Evolutionary conservation across 345 rosid genomes (phyloP).

Genomic region (Noccaea bulbosa): DNA sequence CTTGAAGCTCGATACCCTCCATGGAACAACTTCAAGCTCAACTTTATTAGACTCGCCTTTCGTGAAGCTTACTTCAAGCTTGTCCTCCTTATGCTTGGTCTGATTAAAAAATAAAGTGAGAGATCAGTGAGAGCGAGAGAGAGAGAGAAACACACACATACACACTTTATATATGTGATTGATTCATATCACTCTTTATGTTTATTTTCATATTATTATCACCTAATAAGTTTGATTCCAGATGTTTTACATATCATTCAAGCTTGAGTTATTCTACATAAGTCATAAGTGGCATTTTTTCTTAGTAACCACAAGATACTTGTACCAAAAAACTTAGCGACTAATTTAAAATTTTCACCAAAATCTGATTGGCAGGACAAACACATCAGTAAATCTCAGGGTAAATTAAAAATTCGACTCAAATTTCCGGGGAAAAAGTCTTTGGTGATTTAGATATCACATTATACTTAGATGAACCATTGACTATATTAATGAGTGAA

Average conservation of each 20-base stretch:
- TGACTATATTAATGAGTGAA: background rate
- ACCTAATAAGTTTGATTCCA: constrained; percentile 18
- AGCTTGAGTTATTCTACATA: constrained; percentile 13
- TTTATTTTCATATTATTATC: constrained; percentile 19
- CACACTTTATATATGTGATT: background rate
- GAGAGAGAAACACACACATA: background rate
- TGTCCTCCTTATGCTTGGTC: constrained; percentile 61
- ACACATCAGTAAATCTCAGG: too few relatives aligned
- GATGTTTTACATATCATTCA: background rate
- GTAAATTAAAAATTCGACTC: background rate
- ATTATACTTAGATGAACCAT: constrained; percentile 13
- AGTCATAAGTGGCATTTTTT: background rate
- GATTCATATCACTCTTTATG: constrained; percentile 4
- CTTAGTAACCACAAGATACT: background rate
- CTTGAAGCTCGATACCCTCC: constrained; percentile 84
- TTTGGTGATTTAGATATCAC: background rate
- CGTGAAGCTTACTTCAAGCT: constrained; percentile 59
- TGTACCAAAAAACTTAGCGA: background rate
- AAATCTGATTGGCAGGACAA: constrained; percentile 5
- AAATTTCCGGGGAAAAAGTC: background rate
- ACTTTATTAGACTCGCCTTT: constrained; percentile 64
- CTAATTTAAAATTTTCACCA: background rate
- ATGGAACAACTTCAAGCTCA: constrained; percentile 74
- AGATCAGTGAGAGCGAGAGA: constrained; percentile 1
- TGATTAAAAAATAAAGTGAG: constrained; percentile 36